Evolutionary conservation across 495 filamentous ascomycete species (phyloP), one percentile per base, ranked within the genome.

Genomic region (Aspergillus carlsbadensis): DNA sequence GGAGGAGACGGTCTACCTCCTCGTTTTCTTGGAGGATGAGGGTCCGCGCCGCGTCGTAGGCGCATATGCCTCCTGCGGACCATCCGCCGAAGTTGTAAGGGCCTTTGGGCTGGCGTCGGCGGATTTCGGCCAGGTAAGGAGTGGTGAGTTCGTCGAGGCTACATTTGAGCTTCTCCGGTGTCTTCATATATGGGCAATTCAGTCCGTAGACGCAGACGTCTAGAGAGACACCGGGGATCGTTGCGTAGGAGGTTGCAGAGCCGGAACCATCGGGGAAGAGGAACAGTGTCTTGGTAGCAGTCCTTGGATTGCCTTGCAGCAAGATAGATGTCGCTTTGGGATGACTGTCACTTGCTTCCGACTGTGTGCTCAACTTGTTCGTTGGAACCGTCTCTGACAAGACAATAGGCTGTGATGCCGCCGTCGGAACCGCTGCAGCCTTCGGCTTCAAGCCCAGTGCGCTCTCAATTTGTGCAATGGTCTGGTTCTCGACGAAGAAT

Each of bases 11-110:
- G 43, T 87, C 87, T 39, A 96, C 88, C 35, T 62, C 64, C 31
- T 93, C 87, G 21, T 84, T 84, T 15, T 79, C 77, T 43, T 83
- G 78, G 59, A 86, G 78, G 59, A 86, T 80, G 8, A 96, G 77
- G 58, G 91, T 86, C 51, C 83, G 84, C 26, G 84, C 84, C 20
- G 89, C 87, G 65, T 95, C 91, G 65, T 90, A 96, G 21, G 91
- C 91, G 59, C 92, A 86, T 33, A 94, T 89, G 39, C 92, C 92
- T 47, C 92, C 92, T 8, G 91, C 91, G 18, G 87, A 91, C 92
- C 92, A 96, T 14, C 81, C 87, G 48, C 84, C 84, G 36, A 87
- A 70, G 63, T 81, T 75, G 68, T 87, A 87, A 5, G 84, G 84
- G 1, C 91, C 91, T 41, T 84, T 80, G 0, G 92, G 84, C 72